Evolutionary conservation across 108 stramenopile species (phyloP).

Genomic region (Discostella stelligeroides): DNA sequence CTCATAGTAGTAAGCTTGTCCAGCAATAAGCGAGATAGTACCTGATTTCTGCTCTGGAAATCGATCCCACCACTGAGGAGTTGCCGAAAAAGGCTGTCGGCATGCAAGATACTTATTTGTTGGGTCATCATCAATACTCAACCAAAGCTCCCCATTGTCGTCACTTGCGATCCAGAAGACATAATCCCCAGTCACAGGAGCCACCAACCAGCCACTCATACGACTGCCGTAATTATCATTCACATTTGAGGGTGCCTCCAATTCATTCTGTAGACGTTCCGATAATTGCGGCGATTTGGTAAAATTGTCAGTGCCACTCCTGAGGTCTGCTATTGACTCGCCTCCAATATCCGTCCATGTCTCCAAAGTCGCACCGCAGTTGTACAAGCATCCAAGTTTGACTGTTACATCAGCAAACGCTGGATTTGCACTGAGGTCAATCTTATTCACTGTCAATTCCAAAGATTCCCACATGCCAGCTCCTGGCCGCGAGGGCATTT

Average conservation of each 20-base stretch:
- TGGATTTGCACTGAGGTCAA: slow-evolving; percentile 14
- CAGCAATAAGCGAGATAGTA: too few relatives aligned
- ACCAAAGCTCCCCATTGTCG: background rate
- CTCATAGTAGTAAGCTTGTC: too few relatives aligned
- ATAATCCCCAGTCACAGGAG: slow-evolving; percentile 6
- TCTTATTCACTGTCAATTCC: slow-evolving; percentile 4
- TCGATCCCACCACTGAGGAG: too few relatives aligned
- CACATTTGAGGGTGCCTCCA: too few relatives aligned
- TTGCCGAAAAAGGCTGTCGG: too few relatives aligned
- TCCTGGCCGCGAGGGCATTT: too few relatives aligned
- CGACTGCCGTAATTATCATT: too few relatives aligned
- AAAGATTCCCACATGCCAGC: background rate
- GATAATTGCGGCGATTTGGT: background rate
- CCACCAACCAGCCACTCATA: background rate
- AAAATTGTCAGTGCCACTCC: background rate
- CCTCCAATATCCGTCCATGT: background rate
- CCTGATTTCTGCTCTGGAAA: too few relatives aligned
- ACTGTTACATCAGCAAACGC: slow-evolving; percentile 22
- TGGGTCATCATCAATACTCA: too few relatives aligned
- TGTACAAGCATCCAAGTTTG: background rate
- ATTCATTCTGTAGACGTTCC: too few relatives aligned
- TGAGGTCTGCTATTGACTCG: background rate
- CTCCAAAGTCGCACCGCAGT: slow-evolving; percentile 1
- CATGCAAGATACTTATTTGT: too few relatives aligned
- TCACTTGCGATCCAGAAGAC: slow-evolving; percentile 12